phyloP scores from a whole-genome alignment of 179 eudicot species.

The Heliamphora pulchella region DNA sequence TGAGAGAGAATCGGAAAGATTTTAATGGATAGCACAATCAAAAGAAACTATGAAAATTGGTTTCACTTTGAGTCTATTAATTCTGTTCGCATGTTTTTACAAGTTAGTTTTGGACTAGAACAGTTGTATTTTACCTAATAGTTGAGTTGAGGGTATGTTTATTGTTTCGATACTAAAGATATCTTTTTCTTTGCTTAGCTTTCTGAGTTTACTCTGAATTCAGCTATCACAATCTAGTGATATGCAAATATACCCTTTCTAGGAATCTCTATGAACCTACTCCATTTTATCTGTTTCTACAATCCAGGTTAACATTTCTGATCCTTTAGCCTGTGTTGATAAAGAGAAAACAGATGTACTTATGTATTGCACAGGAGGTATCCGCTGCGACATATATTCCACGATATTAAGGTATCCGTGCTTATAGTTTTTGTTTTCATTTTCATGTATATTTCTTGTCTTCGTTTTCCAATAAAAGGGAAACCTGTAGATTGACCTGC shows the following conservation, averaged over 20 bases:
- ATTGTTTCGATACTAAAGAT: neutral
- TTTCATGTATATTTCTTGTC: neutral
- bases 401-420: conserved; percentile 67
- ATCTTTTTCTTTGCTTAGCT: neutral
- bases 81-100: neutral
- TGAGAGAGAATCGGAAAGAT: too few species aligned
- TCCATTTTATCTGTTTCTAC: conserved; percentile 9
- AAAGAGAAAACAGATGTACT: conserved; percentile 72
- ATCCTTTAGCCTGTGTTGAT: conserved; percentile 74
- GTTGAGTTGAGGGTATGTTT: neutral
- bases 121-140: too few species aligned
- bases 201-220: neutral
- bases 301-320: conserved; percentile 54
- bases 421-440: conserved; percentile 13
- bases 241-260: neutral
- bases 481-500: neutral
- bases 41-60: too few species aligned
- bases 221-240: neutral
- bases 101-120: neutral
- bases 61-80: neutral
- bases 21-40: too few species aligned
- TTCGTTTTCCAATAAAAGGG: neutral
- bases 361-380: conserved; percentile 99
- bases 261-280: neutral
- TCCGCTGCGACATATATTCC: conserved; percentile 96